Evolutionary conservation across 768 basidiomycete genomes (phyloP).

Genomic region (Phylloporus sp.): DNA sequence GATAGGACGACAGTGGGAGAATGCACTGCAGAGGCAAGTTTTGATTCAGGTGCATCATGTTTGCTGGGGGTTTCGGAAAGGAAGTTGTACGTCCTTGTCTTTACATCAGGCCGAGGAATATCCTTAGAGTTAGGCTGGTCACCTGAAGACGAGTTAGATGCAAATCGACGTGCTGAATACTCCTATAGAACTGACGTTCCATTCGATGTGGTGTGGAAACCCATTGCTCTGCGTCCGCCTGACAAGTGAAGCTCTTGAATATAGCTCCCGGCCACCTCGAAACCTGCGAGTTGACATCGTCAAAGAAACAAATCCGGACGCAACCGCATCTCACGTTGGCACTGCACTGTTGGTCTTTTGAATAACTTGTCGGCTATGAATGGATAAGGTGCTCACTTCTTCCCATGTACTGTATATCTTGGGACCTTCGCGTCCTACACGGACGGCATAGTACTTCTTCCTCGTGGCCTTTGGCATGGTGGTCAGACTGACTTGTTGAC

Average conservation of each 20-base stretch:
- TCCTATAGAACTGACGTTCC: conserved; percentile 18
- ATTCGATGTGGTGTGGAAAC: conserved; percentile 17
- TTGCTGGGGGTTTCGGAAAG: not conserved
- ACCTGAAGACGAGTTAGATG: conserved; percentile 8
- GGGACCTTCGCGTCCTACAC: conserved; percentile 51
- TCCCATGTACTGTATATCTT: conserved; percentile 57
- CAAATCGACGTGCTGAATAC: not conserved
- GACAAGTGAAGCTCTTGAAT: conserved; percentile 48
- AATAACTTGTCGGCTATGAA: not conserved
- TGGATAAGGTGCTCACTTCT: conserved; percentile 38
- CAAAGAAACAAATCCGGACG: not conserved
- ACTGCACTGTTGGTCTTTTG: conserved; percentile 37
- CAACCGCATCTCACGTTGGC: conserved; percentile 33
- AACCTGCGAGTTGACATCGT: conserved; percentile 38
- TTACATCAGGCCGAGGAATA: not conserved
- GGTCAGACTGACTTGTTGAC: too few species aligned
- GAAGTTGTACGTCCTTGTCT: not conserved
- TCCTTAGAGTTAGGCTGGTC: not conserved
- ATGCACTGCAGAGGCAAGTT: not conserved
- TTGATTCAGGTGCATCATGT: not conserved
- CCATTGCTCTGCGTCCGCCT: conserved; percentile 48
- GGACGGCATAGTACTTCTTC: conserved; percentile 58
- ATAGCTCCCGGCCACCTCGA: conserved; percentile 47
- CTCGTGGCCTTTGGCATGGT: conserved; percentile 31
- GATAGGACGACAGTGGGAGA: conserved; percentile 38